Evolutionary conservation across 2,329 filamentous ascomycete genomes (phyloP).

Genomic region (Torrubiella hemipterigena): DNA sequence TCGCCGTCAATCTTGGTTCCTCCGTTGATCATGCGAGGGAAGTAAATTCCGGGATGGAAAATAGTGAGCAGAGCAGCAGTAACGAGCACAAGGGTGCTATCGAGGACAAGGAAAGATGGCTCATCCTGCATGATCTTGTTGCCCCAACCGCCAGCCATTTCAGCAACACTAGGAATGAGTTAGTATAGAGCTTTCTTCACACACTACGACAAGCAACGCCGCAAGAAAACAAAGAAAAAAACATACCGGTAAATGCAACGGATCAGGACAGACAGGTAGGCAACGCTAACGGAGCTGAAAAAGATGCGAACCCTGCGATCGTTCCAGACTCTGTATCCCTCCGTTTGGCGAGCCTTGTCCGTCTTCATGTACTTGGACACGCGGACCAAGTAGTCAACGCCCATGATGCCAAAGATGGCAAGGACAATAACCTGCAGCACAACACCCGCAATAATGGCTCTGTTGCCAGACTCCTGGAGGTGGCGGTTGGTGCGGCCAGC

Average conservation of each 20-base stretch:
- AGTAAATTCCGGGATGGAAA: constrained; percentile 42
- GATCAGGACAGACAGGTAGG: constrained; percentile 33
- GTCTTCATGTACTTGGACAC: constrained; percentile 24
- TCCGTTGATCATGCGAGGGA: constrained; percentile 37
- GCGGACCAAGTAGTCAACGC: constrained; percentile 32
- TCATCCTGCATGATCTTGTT: constrained; percentile 53
- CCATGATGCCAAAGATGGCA: constrained; percentile 29
- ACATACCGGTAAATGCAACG: constrained; percentile 43
- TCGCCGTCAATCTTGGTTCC: constrained; percentile 8
- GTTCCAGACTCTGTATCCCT: constrained; percentile 26
- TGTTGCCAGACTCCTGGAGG: constrained; percentile 34
- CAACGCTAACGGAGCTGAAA: constrained; percentile 27
- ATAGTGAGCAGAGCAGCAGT: constrained; percentile 34
- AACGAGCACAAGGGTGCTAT: constrained; percentile 38
- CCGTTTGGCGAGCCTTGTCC: constrained; percentile 16
- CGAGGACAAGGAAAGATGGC: constrained; percentile 45
- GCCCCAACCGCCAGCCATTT: constrained; percentile 54
- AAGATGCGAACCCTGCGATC: constrained; percentile 31
- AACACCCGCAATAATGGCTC: constrained; percentile 41
- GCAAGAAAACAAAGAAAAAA: not conserved
- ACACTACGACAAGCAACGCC: not conserved
- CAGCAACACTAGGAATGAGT: constrained; percentile 33
- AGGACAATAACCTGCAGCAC: constrained; percentile 41
- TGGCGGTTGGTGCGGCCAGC: constrained; percentile 25
- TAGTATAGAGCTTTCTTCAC: not conserved